Evolutionary conservation across 441 rosid species (phyloP), one percentile per base, ranked within the genome.

Genomic region (Rhodomyrtus psidioides): DNA sequence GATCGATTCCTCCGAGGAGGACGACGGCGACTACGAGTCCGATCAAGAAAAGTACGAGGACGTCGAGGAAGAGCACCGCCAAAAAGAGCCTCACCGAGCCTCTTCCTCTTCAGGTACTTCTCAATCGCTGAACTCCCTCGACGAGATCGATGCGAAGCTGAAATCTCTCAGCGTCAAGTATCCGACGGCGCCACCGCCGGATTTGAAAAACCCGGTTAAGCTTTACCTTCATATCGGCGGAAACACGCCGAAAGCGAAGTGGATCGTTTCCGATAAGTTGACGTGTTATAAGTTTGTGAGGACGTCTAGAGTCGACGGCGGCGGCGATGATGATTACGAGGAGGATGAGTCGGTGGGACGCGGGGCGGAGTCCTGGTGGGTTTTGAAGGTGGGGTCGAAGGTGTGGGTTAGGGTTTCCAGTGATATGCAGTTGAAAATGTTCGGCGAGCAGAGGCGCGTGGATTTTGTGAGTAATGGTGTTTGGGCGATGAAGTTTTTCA

Each of bases 201-300:
- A 83, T 55, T 27, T 90, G 79, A 90, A 87, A 88, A 93, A 92
- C 87, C 91, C 91, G 19, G 95, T 94, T 4, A 94, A 93, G 93
- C 95, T 94, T 58, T 92, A 94, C 87, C 93, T 91, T 54, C 94
- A 94, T 26, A 89, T 92, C 53, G 95, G 96, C 14, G 95, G 96
- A 34, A 93, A 91, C 91, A 94, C 95, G 16, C 96, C 95, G 8
- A 92, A 91, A 83, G 93, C 96, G 81, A 94, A 92, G 87, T 94
- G 96, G 95, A 55, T 92, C 83, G 15, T 92, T 42, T 84, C 94
- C 3, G 93, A 92, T 84, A 94, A 94, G 84, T 65, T 93, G 13
- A 89, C 93, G 1, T 90, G 92, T 4, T 93, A 93, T 83, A 83
- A 87, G 54, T 93, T 92, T 82, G 85, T 90, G 2, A 93, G 90